Conservation (phyloP, 257 asterid genomes). For the Linaria vulgaris region DNA sequence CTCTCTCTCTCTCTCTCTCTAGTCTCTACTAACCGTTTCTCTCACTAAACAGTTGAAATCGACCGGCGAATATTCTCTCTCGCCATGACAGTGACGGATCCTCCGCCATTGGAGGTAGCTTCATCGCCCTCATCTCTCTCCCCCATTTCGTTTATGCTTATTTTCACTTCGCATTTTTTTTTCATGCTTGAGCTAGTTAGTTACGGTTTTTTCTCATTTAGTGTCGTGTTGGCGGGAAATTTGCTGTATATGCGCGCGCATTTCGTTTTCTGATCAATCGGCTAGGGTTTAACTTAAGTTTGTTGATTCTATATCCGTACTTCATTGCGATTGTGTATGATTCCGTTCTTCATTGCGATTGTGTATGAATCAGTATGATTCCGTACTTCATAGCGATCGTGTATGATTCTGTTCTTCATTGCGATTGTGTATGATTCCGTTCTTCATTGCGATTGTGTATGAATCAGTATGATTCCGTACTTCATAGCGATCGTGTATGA, state of each 20-base stretch:
- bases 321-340: background rate
- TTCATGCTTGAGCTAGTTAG: background rate
- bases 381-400: background rate
- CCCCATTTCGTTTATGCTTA: background rate
- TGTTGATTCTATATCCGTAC: background rate
- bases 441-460: background rate
- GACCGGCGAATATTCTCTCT: constrained; percentile 40
- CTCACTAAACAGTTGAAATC: constrained; percentile 34
- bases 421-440: background rate
- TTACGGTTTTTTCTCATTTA: background rate
- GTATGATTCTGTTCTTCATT: background rate
- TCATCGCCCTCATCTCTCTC: background rate
- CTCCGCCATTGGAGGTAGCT: background rate
- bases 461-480: too few species aligned
- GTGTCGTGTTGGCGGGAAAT: background rate
- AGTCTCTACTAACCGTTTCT: constrained; percentile 6
- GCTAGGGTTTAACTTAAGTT: background rate
- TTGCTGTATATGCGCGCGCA: too few species aligned
- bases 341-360: background rate
- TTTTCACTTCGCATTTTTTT: too few species aligned
- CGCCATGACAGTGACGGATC: constrained; percentile 51
- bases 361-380: too few species aligned
- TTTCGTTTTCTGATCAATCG: too few species aligned
- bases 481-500: background rate
- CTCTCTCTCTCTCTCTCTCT: constrained; percentile 15